Evolutionary conservation across 192 early-diverging fungal species (phyloP).

Genomic region (Obelidium mucronatum): DNA sequence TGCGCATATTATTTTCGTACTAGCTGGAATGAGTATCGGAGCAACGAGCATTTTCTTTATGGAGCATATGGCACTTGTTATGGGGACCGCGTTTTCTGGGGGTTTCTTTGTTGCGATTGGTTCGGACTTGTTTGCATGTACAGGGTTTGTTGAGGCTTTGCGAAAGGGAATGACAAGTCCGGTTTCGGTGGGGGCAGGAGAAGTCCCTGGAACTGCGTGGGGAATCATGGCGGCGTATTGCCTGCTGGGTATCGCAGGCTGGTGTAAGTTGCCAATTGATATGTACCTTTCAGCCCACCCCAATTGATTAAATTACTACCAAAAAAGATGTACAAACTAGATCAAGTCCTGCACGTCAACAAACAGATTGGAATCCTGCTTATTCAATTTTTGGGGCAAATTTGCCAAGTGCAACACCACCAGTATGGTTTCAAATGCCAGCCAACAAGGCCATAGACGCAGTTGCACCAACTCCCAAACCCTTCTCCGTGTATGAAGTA

Average conservation of each 20-base stretch:
- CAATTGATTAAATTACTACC: background rate
- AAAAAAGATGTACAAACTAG: conserved; percentile 39
- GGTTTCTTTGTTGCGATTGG: conserved; percentile 30
- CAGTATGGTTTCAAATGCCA: conserved; percentile 24
- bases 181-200: background rate
- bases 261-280: conserved; percentile 26
- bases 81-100: conserved; percentile 24
- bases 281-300: background rate
- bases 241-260: conserved; percentile 31
- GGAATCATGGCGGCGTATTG: conserved; percentile 29
- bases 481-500: too few relatives aligned
- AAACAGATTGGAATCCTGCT: conserved; percentile 39
- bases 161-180: background rate
- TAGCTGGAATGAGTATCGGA: conserved; percentile 4
- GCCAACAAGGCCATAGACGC: conserved; percentile 13
- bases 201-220: conserved; percentile 34
- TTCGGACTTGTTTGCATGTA: conserved; percentile 34
- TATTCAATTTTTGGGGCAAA: conserved; percentile 34
- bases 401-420: conserved; percentile 14
- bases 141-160: conserved; percentile 29
- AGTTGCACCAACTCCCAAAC: too few relatives aligned
- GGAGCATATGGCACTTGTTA: conserved; percentile 38
- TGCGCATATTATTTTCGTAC: conserved; percentile 25
- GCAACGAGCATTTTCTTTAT: conserved; percentile 33
- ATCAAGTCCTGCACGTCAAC: background rate